Evolutionary conservation across 2,329 filamentous ascomycete species (phyloP), one percentile per base, ranked within the genome.

Genomic region (Bipolaris sorokiniana): DNA sequence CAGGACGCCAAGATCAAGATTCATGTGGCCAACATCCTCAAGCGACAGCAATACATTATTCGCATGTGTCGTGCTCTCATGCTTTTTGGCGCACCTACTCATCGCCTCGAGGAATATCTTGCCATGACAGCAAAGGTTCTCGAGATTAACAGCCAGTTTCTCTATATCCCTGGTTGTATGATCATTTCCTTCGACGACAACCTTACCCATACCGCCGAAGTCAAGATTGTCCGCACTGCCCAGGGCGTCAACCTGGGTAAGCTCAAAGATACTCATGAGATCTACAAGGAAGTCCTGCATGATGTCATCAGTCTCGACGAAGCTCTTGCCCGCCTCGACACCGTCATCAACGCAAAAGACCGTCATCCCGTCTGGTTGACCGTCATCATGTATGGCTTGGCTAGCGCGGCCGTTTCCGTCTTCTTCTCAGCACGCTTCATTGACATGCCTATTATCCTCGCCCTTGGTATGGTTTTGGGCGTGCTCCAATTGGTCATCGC

Each of bases 101-200:
- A 97, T 77, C 88, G 93, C 3, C 81, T 97, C 15, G 93, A 97
- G 75, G 90, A 96, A 72, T 96, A 96, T 74, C 88, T 97, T 84
- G 87, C 85, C 54, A 95, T 92, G 87, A 92, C 90, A 6, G 89
- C 92, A 1, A 85, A 90, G 23, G 90, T 94, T 1, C 84, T 97
- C 20, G 90, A 92, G 74, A 92, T 96, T 18, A 90, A 96, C 65
- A 89, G 89, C 23, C 91, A 96, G 68, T 97, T 94, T 65, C 81
- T 97, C 15, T 97, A 97, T 71, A 85, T 97, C 6, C 92, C 92
- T 0, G 91, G 90, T 0, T 95, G 90, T 70, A 97, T 97, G 92
- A 89, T 97, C 58, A 90, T 96, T 71, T 94, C 90, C 4, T 96
- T 97, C 70, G 92, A 86, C 69, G 90, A 93, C 72, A 48, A 38